Conservation (phyloP, 148 eudicot genomes). For the Talinum fruticosum region DNA sequence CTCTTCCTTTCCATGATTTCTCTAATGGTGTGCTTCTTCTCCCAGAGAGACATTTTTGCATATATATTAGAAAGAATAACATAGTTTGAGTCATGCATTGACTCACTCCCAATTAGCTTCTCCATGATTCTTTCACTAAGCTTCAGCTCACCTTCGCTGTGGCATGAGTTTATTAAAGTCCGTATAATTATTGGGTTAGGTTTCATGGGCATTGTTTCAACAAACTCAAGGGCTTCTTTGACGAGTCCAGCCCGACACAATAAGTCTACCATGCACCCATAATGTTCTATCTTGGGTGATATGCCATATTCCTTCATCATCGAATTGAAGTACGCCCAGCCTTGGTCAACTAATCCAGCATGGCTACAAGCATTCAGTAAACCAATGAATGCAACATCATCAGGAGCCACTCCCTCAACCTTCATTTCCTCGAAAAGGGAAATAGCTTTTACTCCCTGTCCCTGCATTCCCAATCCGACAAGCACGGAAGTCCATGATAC, state of each 20-base stretch:
- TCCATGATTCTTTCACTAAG: conserved; percentile 47
- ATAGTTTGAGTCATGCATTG: conserved; percentile 50
- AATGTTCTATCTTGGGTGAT: conserved; percentile 60
- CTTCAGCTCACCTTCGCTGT: conserved; percentile 46
- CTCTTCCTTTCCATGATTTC: conserved; percentile 52
- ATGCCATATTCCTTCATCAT: conserved; percentile 41
- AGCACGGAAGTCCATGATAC: conserved; percentile 70
- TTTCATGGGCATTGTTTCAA: conserved; percentile 56
- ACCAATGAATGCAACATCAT: conserved; percentile 58
- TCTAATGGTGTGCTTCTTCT: conserved; percentile 48
- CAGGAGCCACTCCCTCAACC: conserved; percentile 35
- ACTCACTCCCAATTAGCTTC: conserved; percentile 39
- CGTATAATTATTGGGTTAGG: conserved; percentile 64
- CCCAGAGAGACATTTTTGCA: conserved; percentile 54
- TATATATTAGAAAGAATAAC: conserved; percentile 56
- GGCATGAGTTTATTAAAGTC: conserved; percentile 49
- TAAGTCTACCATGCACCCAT: conserved; percentile 76
- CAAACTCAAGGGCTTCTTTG: conserved; percentile 51
- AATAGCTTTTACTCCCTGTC: conserved; percentile 54
- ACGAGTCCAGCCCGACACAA: conserved; percentile 57
- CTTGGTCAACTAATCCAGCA: conserved; percentile 61
- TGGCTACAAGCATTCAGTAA: conserved; percentile 75
- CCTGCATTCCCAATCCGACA: conserved; percentile 65
- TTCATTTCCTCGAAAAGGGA: conserved; percentile 60
- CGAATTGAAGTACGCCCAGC: conserved; percentile 37